These are phyloP conservation scores for Stylonectria norvegica DNA, from an alignment of 2,329 filamentous ascomycete genomes.

Conservation along the genomic window DNA sequence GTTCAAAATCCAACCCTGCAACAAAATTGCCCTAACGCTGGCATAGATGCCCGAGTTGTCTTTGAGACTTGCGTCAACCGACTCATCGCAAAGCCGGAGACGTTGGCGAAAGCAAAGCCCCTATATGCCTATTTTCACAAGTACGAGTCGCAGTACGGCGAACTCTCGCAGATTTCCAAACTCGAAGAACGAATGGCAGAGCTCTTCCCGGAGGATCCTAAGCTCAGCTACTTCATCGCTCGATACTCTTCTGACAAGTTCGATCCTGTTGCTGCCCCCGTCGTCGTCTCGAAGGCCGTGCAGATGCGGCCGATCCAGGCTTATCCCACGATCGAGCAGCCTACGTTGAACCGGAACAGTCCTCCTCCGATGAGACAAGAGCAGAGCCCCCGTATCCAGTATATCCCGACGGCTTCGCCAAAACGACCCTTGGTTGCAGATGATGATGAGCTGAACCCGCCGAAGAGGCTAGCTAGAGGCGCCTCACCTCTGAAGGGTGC, in stretches of 20 bases:
- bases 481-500: slow-evolving; percentile 91
- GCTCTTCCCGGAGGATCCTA: slow-evolving; percentile 85
- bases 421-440: slow-evolving; percentile 62
- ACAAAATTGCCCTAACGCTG: slow-evolving; percentile 14
- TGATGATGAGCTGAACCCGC: slow-evolving; percentile 70
- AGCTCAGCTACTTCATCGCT: slow-evolving; percentile 68
- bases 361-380: slow-evolving; percentile 37
- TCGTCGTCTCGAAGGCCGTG: slow-evolving; percentile 75
- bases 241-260: slow-evolving; percentile 71
- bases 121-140: slow-evolving; percentile 92
- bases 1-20: slow-evolving; percentile 33
- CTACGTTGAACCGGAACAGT: slow-evolving; percentile 43
- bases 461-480: slow-evolving; percentile 83
- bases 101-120: slow-evolving; percentile 70
- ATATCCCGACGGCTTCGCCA: slow-evolving; percentile 50
- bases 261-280: slow-evolving; percentile 75
- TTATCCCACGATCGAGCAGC: slow-evolving; percentile 54
- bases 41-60: slow-evolving; percentile 81
- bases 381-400: slow-evolving; percentile 48
- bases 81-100: slow-evolving; percentile 73
- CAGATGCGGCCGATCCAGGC: slow-evolving; percentile 67
- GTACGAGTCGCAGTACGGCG: slow-evolving; percentile 91
- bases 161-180: slow-evolving; percentile 84
- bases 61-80: slow-evolving; percentile 92
- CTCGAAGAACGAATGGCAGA: slow-evolving; percentile 91